Conservation (phyloP, 495 filamentous ascomycete genomes). For the Aspergillus sparsus region DNA sequence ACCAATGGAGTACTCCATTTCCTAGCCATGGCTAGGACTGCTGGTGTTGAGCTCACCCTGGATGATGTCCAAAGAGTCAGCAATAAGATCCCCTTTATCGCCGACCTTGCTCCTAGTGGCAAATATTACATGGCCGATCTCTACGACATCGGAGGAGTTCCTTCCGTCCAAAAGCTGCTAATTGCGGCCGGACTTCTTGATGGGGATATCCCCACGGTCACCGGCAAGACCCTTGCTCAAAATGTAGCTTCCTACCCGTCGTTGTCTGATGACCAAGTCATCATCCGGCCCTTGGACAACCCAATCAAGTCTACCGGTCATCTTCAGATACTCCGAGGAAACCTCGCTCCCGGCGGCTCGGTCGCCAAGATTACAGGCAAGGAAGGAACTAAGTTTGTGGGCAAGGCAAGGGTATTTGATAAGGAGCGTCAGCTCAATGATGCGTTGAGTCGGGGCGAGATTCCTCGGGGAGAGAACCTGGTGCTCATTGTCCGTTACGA, state of each 20-base stretch:
- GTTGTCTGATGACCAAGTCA: constrained; percentile 75
- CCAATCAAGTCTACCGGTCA: constrained; percentile 91
- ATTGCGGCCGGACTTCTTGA: constrained; percentile 80
- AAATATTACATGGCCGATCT: constrained; percentile 93
- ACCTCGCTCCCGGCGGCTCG: constrained; percentile 86
- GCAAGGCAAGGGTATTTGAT: constrained; percentile 85
- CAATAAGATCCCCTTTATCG: constrained; percentile 88
- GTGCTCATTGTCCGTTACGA: constrained; percentile 94
- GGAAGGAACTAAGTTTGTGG: constrained; percentile 81
- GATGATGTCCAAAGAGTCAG: constrained; percentile 88
- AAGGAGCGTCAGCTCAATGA: constrained; percentile 79
- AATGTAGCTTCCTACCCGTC: constrained; percentile 83
- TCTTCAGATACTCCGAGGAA: constrained; percentile 85
- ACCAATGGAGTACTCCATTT: constrained; percentile 96
- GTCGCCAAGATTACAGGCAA: constrained; percentile 99
- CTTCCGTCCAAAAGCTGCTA: constrained; percentile 88
- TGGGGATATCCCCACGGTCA: constrained; percentile 85
- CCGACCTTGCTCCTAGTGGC: constrained; percentile 87
- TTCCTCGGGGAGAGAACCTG: constrained; percentile 78
- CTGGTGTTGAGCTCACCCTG: constrained; percentile 77
- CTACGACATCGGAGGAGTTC: constrained; percentile 90
- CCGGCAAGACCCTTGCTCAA: constrained; percentile 84
- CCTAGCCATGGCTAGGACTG: constrained; percentile 91
- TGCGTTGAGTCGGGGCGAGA: constrained; percentile 69
- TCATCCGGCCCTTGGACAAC: constrained; percentile 78